phyloP scores from a whole-genome alignment of 805 yeast species.

The Zygoascus tannicola region DNA sequence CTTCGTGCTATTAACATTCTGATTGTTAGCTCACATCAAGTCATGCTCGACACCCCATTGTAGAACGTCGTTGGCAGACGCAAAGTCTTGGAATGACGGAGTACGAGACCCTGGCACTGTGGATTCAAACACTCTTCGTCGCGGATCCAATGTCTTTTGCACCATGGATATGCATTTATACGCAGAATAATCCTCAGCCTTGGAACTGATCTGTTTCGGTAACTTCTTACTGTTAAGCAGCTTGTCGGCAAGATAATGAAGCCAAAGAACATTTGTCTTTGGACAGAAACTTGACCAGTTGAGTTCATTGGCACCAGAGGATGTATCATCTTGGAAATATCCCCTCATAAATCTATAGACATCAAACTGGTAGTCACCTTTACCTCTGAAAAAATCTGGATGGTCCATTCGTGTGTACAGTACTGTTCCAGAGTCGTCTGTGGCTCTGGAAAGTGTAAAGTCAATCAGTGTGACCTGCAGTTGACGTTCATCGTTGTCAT shows the following conservation, averaged over 20 bases:
- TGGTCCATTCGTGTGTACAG: slow-evolving; percentile 53
- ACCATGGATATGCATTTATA: slow-evolving; percentile 1
- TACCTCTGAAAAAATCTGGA: slow-evolving; percentile 51
- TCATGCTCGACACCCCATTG: slow-evolving; percentile 19
- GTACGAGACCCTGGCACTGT: slow-evolving; percentile 7
- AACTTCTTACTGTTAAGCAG: slow-evolving; percentile 36
- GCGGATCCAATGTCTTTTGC: slow-evolving; percentile 18
- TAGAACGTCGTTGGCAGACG: slow-evolving; percentile 17
- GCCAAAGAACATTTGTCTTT: slow-evolving; percentile 52
- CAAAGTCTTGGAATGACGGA: slow-evolving; percentile 20
- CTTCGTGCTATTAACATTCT: no score
- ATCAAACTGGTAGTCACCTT: slow-evolving; percentile 54
- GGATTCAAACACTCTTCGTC: slow-evolving; percentile 14
- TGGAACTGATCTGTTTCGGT: not conserved
- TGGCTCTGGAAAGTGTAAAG: slow-evolving; percentile 45
- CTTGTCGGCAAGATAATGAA: slow-evolving; percentile 49
- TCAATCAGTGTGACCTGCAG: slow-evolving; percentile 46
- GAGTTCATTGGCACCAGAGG: slow-evolving; percentile 2
- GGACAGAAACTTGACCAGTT: slow-evolving; percentile 43
- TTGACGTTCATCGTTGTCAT: slow-evolving; percentile 10
- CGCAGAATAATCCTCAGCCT: slow-evolving; percentile 1
- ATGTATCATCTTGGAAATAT: slow-evolving; percentile 8
- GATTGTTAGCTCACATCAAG: no score
- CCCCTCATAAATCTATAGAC: slow-evolving; percentile 50
- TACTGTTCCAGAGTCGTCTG: slow-evolving; percentile 17